Evolutionary conservation across 495 filamentous ascomycete species (phyloP), one percentile per base, ranked within the genome.

Genomic region (Penicillium angulare): DNA sequence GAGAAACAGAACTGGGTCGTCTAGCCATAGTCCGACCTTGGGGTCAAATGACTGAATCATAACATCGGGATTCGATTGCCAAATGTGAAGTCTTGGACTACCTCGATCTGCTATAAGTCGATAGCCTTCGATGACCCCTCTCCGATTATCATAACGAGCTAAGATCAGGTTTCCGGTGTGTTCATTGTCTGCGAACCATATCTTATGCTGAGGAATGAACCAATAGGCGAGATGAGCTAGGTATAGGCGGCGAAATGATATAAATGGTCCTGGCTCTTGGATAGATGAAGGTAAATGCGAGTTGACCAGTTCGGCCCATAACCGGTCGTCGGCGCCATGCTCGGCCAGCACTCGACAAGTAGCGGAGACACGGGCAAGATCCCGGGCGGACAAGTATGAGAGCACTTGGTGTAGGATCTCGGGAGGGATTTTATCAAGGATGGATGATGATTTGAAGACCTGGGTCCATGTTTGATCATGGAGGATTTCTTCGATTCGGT

Each of bases 111-210:
- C 89, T 7, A 90, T 69, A 0, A 96, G 68, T n/a, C 83, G 80
- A 66, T 90, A 90, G 23, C 80, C 88, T 61, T 92, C 88, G 48
- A 97, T 95, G 50, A 84, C 83, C 9, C 85, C 87, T 12, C 79
- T 71, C 15, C 79, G 73, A 16, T 82, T 72, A 63, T 95, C 82
- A 58, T 90, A 97, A 0, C 86, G 83, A 22, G 80, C 74, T 16
- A 95, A 62, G 17, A 95, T 76, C 27, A 96, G 60, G 43, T 83
- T 85, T 0, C 91, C 91, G n/a, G 66, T 76, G 31, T 76, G 67
- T n/a, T 80, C 76, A 21, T 64, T 76, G 67, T 96, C 90, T 26
- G 82, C 79, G 58, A 95, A 90, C 92, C 92, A 97, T 33, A 97
- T 67, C 68, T 88, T 90, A 52, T 88, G 70, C 48, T 78, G 79